These are phyloP conservation scores for Sugiyamaella marilandica DNA, from an alignment of 805 yeast genomes.

Conservation along the genomic window DNA sequence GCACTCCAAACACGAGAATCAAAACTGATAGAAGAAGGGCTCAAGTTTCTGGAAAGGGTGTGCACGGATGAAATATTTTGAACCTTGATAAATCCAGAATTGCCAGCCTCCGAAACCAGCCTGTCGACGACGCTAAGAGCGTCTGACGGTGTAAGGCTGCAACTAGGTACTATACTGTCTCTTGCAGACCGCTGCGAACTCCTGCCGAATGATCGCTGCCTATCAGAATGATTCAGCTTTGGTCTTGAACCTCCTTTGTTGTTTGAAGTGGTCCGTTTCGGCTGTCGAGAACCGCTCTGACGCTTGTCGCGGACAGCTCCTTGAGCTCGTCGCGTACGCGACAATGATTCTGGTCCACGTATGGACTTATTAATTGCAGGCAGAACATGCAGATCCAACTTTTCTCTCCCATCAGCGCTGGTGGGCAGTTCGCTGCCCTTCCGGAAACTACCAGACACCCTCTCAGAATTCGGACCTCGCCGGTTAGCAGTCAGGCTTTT, in stretches of 20 bases:
- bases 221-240: no score
- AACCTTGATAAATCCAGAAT: not conserved
- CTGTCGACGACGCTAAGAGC: not conserved
- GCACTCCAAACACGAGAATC: constrained; percentile 12
- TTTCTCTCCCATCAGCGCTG: not conserved
- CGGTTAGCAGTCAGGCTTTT: not conserved
- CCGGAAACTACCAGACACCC: not conserved
- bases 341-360: not conserved
- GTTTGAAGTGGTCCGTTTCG: no score
- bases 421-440: not conserved
- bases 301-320: not conserved
- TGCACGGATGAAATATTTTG: constrained; percentile 1
- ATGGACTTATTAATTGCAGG: not conserved
- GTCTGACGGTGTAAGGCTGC: not conserved
- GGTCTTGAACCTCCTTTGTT: no score
- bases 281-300: not conserved
- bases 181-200: no score
- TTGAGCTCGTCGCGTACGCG: not conserved
- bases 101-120: not conserved
- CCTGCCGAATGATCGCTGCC: no score
- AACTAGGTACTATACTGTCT: no score
- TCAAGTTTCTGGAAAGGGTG: not conserved
- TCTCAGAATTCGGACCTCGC: no score
- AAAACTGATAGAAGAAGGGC: constrained; percentile 7
- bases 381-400: constrained; percentile 10